phyloP scores from a whole-genome alignment of 441 rosid species.

The Gossypium trilobum region DNA sequence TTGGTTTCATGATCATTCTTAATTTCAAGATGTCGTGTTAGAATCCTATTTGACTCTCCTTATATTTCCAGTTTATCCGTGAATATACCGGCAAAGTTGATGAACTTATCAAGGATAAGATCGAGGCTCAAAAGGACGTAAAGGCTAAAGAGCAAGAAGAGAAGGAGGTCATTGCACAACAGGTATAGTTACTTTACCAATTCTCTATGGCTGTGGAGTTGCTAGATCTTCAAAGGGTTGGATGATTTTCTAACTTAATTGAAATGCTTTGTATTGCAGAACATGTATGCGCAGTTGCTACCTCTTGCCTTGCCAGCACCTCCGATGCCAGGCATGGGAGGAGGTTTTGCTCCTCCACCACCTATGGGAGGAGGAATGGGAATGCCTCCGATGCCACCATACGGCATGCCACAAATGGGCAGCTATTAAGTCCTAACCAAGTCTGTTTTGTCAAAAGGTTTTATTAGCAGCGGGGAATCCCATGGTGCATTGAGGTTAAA shows the following conservation, averaged over 20 bases:
- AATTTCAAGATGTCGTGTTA: not conserved
- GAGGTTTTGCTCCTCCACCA: conserved; percentile 53
- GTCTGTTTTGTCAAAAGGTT: not conserved
- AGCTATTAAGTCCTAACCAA: conserved; percentile 36
- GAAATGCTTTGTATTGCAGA: conserved; percentile 38
- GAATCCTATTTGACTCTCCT: not conserved
- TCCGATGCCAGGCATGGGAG: conserved; percentile 92
- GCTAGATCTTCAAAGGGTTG: not conserved
- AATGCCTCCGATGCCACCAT: conserved; percentile 91
- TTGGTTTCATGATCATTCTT: not conserved
- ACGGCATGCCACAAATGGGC: conserved; percentile 93
- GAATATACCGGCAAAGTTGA: conserved; percentile 93
- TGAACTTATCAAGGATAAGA: conserved; percentile 77
- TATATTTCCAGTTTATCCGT: conserved; percentile 62
- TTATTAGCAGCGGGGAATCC: conserved; percentile 11
- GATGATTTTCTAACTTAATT: not conserved
- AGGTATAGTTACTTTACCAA: conserved; percentile 34
- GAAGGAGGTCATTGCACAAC: conserved; percentile 83
- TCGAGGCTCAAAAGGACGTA: conserved; percentile 66
- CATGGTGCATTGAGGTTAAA: not conserved
- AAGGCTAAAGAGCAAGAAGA: conserved; percentile 89
- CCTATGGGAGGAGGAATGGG: conserved; percentile 86
- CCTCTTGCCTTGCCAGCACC: conserved; percentile 98
- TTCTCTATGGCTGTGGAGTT: not conserved
- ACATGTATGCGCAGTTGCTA: conserved; percentile 92